Conservation (phyloP, 2,329 filamentous ascomycete species). For the Botrytis fabae region DNA sequence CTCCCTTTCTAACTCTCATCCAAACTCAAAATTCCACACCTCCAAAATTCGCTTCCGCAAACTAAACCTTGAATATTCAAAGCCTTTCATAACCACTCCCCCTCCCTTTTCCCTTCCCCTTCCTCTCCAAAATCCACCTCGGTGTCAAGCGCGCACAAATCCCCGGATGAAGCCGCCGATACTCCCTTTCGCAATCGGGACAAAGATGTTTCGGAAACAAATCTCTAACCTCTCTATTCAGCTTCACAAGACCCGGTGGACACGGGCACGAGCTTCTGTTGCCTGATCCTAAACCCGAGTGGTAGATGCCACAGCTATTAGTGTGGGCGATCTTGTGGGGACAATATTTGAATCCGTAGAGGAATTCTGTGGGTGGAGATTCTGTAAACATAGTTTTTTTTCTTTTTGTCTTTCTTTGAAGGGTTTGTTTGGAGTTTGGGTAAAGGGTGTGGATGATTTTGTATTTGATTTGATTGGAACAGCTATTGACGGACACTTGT, state of each 20-base stretch:
- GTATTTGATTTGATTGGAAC: not conserved
- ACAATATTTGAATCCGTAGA: constrained; percentile 2
- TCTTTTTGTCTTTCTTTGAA: not conserved
- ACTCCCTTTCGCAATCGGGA: not conserved
- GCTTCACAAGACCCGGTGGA: not conserved
- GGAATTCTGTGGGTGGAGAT: not conserved
- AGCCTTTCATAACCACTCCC: too few species aligned
- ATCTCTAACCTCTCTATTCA: not conserved
- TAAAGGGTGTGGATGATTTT: not conserved
- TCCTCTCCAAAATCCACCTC: not conserved
- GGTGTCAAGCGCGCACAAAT: not conserved
- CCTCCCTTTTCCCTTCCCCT: not conserved
- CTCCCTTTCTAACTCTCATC: not conserved
- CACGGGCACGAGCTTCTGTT: not conserved
- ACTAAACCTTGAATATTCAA: not conserved
- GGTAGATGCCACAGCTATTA: not conserved
- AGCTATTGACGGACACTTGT: not conserved
- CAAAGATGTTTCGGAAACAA: constrained; percentile 1
- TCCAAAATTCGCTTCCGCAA: too few species aligned
- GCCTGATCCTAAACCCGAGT: not conserved
- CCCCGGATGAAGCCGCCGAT: not conserved
- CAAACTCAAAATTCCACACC: not conserved
- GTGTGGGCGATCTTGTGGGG: not conserved
- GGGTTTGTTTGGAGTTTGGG: not conserved
- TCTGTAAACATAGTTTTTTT: not conserved